These are phyloP conservation scores for Leptographium procerum DNA, from an alignment of 2,329 filamentous ascomycete genomes.

Conservation along the genomic window DNA sequence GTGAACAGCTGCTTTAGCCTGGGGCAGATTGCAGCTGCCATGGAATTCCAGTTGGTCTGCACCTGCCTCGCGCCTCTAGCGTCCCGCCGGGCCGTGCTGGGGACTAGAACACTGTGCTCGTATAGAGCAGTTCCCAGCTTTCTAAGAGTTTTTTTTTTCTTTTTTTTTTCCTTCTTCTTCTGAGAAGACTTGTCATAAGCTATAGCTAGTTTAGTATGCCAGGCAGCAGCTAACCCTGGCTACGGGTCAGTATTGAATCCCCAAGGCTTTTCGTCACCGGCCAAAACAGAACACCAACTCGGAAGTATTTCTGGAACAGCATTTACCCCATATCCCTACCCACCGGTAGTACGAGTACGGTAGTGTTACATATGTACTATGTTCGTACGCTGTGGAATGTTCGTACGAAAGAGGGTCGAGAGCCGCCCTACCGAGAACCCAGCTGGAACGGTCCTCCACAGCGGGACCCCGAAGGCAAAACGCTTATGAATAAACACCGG, in stretches of 20 bases:
- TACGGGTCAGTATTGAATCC: not conserved
- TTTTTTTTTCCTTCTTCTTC: not conserved
- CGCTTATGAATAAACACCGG: not conserved
- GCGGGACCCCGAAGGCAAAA: too few species aligned
- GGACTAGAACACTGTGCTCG: not conserved
- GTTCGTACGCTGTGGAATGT: not conserved
- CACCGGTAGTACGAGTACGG: too few species aligned
- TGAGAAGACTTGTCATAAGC: too few species aligned
- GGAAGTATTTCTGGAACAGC: not conserved
- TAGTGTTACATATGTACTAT: too few species aligned
- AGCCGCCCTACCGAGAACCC: not conserved
- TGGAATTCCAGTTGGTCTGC: not conserved
- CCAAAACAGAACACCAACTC: not conserved
- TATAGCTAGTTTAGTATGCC: not conserved
- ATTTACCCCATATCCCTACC: not conserved
- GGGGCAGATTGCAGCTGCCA: not conserved
- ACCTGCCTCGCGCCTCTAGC: not conserved
- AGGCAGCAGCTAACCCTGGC: not conserved
- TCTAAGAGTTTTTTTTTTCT: not conserved
- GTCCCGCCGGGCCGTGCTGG: not conserved
- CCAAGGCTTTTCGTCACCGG: not conserved
- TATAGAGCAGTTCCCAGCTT: not conserved
- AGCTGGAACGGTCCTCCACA: not conserved
- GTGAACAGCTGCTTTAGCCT: not conserved
- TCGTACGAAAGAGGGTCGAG: not conserved